Percentiles rank a stretch among this genome's conserved stretches.
Conservation (phyloP, 768 basidiomycete species). For the Suillus lakei region DNA sequence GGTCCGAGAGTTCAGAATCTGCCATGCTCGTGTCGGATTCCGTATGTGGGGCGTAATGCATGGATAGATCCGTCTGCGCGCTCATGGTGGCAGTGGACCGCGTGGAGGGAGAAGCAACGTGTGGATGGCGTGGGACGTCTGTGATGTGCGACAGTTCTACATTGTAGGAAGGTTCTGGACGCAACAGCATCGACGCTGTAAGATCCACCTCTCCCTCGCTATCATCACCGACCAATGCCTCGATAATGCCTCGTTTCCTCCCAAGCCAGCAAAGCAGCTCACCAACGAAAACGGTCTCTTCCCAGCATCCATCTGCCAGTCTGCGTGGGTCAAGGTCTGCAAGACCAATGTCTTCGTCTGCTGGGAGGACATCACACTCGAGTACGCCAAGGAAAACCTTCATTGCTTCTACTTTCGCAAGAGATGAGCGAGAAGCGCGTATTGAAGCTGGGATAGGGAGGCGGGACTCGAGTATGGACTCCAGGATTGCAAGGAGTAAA, state of each 20-base stretch:
- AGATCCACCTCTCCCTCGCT: slow-evolving; percentile 23
- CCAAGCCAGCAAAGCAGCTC: slow-evolving; percentile 76
- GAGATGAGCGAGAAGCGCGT: slow-evolving; percentile 40
- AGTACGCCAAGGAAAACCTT: slow-evolving; percentile 79
- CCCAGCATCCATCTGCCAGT: slow-evolving; percentile 66
- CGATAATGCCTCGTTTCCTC: slow-evolving; percentile 42
- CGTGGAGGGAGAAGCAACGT: slow-evolving; percentile 35
- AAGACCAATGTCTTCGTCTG: slow-evolving; percentile 66
- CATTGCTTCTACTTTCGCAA: slow-evolving; percentile 62
- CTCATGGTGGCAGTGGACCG: slow-evolving; percentile 42
- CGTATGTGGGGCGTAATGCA: slow-evolving; percentile 29
- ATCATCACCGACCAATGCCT: slow-evolving; percentile 20
- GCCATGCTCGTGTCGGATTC: slow-evolving; percentile 15
- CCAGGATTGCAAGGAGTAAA: slow-evolving; percentile 71
- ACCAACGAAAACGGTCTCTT: slow-evolving; percentile 69
- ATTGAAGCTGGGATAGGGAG: slow-evolving; percentile 49
- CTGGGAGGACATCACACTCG: slow-evolving; percentile 62
- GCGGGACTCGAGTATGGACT: slow-evolving; percentile 58
- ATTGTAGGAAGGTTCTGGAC: slow-evolving; percentile 18
- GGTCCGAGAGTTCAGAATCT: slow-evolving; percentile 1
- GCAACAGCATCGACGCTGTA: slow-evolving; percentile 31
- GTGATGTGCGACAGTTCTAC: slow-evolving; percentile 28
- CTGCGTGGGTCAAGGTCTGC: slow-evolving; percentile 66
- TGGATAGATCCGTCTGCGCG: slow-evolving; percentile 36
- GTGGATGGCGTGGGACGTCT: slow-evolving; percentile 36